Conservation (phyloP, 495 filamentous ascomycete species). For the Aspergillus bridgeri region DNA sequence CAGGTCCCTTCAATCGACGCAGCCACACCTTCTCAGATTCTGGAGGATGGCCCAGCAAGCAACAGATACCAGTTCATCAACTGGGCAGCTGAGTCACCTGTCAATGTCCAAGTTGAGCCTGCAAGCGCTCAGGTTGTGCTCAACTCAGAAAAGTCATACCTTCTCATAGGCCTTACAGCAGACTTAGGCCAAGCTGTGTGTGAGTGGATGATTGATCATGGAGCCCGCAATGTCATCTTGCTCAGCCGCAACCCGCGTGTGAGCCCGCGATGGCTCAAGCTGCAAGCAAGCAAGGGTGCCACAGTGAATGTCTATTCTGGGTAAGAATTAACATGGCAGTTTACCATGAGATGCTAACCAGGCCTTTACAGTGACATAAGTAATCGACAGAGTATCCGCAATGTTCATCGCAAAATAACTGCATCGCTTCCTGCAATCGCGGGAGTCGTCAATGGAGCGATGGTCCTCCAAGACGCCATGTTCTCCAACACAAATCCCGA, state of each 20-base stretch:
- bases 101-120: not conserved
- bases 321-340: not conserved
- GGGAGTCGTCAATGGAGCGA: constrained; percentile 46
- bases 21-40: not conserved
- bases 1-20: not conserved
- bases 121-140: not conserved
- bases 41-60: not conserved
- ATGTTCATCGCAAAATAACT: not conserved
- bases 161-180: constrained; percentile 5
- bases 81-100: not conserved
- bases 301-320: not conserved
- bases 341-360: not conserved
- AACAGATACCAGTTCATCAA: not conserved
- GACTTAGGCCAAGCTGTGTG: constrained; percentile 3
- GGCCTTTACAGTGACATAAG: not conserved
- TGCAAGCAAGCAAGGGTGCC: not conserved
- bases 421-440: constrained; percentile 37
- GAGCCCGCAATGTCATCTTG: not conserved
- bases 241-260: not conserved
- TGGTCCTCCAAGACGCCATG: constrained; percentile 24
- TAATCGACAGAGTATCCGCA: not conserved
- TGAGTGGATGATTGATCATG: not conserved
- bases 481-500: constrained; percentile 10
- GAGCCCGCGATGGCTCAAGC: not conserved
- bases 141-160: not conserved